These are phyloP conservation scores for Phyllosticta citribraziliensis DNA, from an alignment of 2,329 filamentous ascomycete genomes.

Conservation along the genomic window DNA sequence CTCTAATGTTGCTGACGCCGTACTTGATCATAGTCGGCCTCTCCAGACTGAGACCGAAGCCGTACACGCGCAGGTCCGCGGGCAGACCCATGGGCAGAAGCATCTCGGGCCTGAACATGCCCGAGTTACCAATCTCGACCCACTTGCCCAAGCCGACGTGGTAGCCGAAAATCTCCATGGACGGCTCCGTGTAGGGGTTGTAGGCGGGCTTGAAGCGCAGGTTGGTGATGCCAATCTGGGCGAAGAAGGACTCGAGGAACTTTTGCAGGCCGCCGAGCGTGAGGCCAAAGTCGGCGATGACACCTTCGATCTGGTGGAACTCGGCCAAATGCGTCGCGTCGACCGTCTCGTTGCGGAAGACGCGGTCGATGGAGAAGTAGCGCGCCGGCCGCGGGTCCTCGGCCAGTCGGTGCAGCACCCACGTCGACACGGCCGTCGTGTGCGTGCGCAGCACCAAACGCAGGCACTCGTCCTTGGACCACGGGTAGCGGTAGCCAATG, in stretches of 20 bases:
- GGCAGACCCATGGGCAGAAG: slow-evolving; percentile 88
- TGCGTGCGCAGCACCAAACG: slow-evolving; percentile 89
- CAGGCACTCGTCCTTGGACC: slow-evolving; percentile 77
- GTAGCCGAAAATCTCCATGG: slow-evolving; percentile 97
- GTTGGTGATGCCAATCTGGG: slow-evolving; percentile 81
- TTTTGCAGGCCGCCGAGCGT: slow-evolving; percentile 87
- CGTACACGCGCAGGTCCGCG: slow-evolving; percentile 85
- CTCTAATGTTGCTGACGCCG: slow-evolving; percentile 70
- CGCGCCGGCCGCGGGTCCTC: slow-evolving; percentile 75
- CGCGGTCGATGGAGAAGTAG: slow-evolving; percentile 97
- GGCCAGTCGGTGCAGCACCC: slow-evolving; percentile 84
- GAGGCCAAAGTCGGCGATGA: slow-evolving; percentile 92
- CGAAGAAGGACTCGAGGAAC: slow-evolving; percentile 93
- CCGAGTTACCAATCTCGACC: slow-evolving; percentile 95
- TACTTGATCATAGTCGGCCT: slow-evolving; percentile 97
- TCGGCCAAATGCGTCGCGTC: slow-evolving; percentile 95
- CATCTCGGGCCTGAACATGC: slow-evolving; percentile 99
- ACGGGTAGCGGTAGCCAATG: slow-evolving; percentile 93
- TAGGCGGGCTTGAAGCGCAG: slow-evolving; percentile 96
- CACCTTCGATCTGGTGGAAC: slow-evolving; percentile 97
- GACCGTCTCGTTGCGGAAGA: slow-evolving; percentile 96
- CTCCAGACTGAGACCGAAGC: slow-evolving; percentile 86
- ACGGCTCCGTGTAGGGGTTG: slow-evolving; percentile 71
- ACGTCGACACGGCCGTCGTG: slow-evolving; percentile 85
- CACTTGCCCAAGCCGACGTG: slow-evolving; percentile 83